Conservation (phyloP, 2,329 filamentous ascomycete species). For the Xylaria digitata region DNA sequence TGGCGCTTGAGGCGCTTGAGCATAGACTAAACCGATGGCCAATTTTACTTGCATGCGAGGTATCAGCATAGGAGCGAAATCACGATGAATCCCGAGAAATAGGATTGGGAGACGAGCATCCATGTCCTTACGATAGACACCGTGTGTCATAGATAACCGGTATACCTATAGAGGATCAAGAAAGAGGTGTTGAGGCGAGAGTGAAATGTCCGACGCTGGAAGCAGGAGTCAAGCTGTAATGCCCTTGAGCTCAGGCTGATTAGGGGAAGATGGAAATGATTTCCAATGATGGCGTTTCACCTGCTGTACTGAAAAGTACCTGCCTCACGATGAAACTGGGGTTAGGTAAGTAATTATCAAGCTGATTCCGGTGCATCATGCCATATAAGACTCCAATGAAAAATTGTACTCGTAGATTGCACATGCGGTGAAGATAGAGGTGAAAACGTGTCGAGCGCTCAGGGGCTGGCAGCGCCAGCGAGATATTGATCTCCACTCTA, state of each 20-base stretch:
- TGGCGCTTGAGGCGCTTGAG: conserved; percentile 8
- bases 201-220: conserved; percentile 2
- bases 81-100: neutral
- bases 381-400: neutral
- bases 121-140: conserved; percentile 17
- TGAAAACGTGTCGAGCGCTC: conserved; percentile 35
- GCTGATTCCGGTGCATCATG: conserved; percentile 5
- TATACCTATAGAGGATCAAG: conserved; percentile 20
- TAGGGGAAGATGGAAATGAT: neutral
- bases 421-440: conserved; percentile 28
- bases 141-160: conserved; percentile 20
- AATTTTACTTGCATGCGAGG: neutral
- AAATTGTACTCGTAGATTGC: conserved; percentile 8
- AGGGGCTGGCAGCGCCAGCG: conserved; percentile 20
- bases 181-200: neutral
- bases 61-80: conserved; percentile 4
- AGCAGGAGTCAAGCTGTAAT: conserved; percentile 7
- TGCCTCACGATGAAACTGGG: neutral
- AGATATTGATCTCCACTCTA: conserved; percentile 27
- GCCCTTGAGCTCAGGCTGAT: neutral
- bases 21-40: neutral
- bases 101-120: conserved; percentile 5
- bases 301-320: neutral
- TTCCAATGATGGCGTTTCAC: neutral
- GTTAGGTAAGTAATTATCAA: conserved; percentile 2